Evolutionary conservation across 2,329 filamentous ascomycete genomes (phyloP).

Genomic region (Mycosphaerelloides madeirae): DNA sequence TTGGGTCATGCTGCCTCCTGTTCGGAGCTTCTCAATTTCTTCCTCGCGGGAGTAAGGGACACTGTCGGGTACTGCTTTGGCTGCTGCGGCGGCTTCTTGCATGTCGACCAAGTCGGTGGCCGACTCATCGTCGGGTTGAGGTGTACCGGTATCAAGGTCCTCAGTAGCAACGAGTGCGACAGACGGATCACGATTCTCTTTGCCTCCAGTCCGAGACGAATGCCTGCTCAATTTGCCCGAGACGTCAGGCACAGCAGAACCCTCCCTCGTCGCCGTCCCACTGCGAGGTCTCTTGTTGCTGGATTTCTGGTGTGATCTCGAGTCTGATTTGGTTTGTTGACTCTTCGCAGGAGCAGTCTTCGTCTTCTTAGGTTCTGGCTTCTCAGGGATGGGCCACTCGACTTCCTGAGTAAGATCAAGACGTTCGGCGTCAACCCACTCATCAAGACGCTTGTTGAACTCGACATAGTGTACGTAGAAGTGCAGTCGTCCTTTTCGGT

Average conservation of each 20-base stretch:
- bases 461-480: conserved; percentile 98
- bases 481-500: conserved; percentile 78
- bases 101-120: conserved; percentile 50
- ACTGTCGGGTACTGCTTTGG: conserved; percentile 49
- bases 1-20: conserved; percentile 96
- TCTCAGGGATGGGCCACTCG: conserved; percentile 92
- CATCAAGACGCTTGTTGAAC: conserved; percentile 85
- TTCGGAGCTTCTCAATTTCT: conserved; percentile 93
- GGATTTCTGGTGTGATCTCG: conserved; percentile 41
- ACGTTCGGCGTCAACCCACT: conserved; percentile 80
- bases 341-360: conserved; percentile 40
- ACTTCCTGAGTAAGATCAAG: conserved; percentile 88
- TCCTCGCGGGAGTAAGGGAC: conserved; percentile 69
- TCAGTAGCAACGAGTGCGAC: conserved; percentile 43
- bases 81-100: conserved; percentile 48
- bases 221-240: conserved; percentile 49
- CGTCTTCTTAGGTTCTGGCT: conserved; percentile 84
- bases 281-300: conserved; percentile 43
- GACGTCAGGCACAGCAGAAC: conserved; percentile 40
- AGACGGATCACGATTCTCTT: conserved; percentile 53
- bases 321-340: conserved; percentile 30
- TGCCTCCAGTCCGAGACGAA: conserved; percentile 55
- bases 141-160: conserved; percentile 43
- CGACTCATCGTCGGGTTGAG: conserved; percentile 49
- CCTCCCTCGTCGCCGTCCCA: conserved; percentile 40